Evolutionary conservation across 192 early-diverging fungal genomes (phyloP), one percentile per base, ranked within the genome.

Genomic region (Backusella australiensis): DNA sequence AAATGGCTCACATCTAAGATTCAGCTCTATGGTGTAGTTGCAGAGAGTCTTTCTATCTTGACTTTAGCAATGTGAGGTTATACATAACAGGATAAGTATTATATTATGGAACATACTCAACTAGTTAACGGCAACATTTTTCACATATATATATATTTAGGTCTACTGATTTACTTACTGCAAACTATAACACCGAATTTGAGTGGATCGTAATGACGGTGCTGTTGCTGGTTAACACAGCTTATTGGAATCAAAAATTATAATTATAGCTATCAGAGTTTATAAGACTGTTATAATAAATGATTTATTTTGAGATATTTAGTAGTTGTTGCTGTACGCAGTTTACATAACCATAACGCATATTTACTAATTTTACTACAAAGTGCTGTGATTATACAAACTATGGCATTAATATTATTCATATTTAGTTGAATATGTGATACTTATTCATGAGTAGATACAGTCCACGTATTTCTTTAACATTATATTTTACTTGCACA

Each of bases 21-120:
- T 70, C 69, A 70, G 4, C 41, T 70, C 69, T 70, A 42, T 70
- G 23, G 69, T 70, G 69, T 32, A 70, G 26, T 29, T 0, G 69
- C 41, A 36, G 66, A 67, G 66, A 69, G 69, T 44, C 69, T 70
- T 70, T 70, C 69, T 46, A 46, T 29, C 36, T 44, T 70, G 41
- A 44, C 26, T 70, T 70, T 70, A 42, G 69, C 23, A 70, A 70
- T 26, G 26, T 67, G 66, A 67, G 35, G 66, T 19, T 1, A 17
- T 67, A 44, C 1, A 70, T 70, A 44, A 29, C 69, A 70, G 11
- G 0, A 5, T 70, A 70, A 70, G 69, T 46, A 44, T 70, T 34
- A 35, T n/a, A 44, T 44, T 29, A 29, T 29, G 26, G 0, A 34
- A 67, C 19, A 67, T 67, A 67, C 15, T 35, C 66, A 1, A 36